Conservation (phyloP, 352 stramenopile genomes). For the Thalassiosira exigua region DNA sequence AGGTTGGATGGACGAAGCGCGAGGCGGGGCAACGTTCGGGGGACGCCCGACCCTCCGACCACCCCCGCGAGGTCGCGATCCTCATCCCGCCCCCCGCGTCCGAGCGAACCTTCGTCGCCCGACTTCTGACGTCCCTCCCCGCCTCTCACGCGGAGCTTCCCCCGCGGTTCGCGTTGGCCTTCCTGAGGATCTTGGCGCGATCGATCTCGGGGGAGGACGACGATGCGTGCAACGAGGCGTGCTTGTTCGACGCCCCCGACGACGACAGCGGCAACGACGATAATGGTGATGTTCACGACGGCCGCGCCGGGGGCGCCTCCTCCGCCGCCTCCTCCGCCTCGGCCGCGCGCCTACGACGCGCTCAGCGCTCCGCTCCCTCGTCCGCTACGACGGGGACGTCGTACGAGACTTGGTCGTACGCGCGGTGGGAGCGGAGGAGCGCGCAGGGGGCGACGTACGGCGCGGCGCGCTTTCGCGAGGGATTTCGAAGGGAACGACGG, state of each 20-base stretch:
- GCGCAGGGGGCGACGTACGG: background rate
- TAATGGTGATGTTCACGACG: background rate
- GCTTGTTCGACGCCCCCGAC: constrained; percentile 50
- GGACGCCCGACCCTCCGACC: background rate
- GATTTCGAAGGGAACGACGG: background rate
- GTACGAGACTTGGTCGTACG: background rate
- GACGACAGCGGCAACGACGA: constrained; percentile 7
- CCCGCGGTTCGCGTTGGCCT: constrained; percentile 58
- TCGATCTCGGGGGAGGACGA: constrained; percentile 68
- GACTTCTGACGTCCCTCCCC: constrained; percentile 27
- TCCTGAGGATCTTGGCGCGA: constrained; percentile 74
- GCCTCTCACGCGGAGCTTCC: constrained; percentile 43
- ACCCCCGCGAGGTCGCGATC: background rate
- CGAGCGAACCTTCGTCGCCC: constrained; percentile 5
- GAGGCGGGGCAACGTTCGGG: background rate
- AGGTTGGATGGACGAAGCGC: background rate
- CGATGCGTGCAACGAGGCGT: constrained; percentile 70
- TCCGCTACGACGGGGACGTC: constrained; percentile 13
- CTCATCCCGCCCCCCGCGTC: constrained; percentile 4
- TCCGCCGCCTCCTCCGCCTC: background rate
- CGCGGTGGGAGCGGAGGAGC: background rate
- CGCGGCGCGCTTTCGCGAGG: background rate
- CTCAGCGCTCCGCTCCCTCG: background rate
- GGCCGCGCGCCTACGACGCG: too few relatives aligned
- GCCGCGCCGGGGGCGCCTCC: background rate